A percentile compares a stretch with the other conserved stretches of the same genome.
These are phyloP conservation scores for Rasamsonia emersonii DNA, from an alignment of 2,329 filamentous ascomycete genomes.

Conservation along the genomic window DNA sequence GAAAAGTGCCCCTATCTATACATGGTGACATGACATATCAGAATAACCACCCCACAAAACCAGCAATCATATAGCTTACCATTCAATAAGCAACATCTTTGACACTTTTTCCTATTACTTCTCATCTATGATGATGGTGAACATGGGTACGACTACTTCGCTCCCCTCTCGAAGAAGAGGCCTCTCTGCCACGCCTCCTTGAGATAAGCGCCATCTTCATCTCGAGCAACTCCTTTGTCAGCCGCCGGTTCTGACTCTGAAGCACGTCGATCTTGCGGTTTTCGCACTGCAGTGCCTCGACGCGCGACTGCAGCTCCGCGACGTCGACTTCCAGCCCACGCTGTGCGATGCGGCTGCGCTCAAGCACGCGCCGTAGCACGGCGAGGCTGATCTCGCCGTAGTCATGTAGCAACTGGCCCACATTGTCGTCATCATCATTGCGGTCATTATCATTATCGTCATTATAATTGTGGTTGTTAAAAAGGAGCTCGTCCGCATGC, in stretches of 20 bases:
- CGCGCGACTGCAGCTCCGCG: conserved; percentile 7
- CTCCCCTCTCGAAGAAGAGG: too few species aligned
- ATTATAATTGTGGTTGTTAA: background rate
- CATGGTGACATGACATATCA: too few species aligned
- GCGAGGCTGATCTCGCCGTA: conserved; percentile 8
- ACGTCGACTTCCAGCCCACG: conserved; percentile 8
- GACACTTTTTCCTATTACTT: too few species aligned
- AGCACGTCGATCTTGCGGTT: conserved; percentile 8
- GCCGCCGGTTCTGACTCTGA: conserved; percentile 7
- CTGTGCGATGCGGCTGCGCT: conserved; percentile 7
- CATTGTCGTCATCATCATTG: background rate
- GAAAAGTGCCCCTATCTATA: too few species aligned
- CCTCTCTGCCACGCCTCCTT: conserved; percentile 9
- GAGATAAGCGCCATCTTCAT: conserved; percentile 8
- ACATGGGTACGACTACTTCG: too few species aligned
- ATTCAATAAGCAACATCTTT: too few species aligned
- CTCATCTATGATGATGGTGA: too few species aligned
- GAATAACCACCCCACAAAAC: too few species aligned
- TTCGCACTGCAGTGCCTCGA: conserved; percentile 4
- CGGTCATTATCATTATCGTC: background rate
- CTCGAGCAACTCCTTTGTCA: conserved; percentile 9
- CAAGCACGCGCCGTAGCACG: conserved; percentile 6
- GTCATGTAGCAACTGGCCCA: conserved; percentile 6
- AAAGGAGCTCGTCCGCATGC: conserved; percentile 8
- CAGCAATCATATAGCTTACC: too few species aligned